Conservation (phyloP, 2,329 filamentous ascomycete species). For the Scolecobasidium constrictum region DNA sequence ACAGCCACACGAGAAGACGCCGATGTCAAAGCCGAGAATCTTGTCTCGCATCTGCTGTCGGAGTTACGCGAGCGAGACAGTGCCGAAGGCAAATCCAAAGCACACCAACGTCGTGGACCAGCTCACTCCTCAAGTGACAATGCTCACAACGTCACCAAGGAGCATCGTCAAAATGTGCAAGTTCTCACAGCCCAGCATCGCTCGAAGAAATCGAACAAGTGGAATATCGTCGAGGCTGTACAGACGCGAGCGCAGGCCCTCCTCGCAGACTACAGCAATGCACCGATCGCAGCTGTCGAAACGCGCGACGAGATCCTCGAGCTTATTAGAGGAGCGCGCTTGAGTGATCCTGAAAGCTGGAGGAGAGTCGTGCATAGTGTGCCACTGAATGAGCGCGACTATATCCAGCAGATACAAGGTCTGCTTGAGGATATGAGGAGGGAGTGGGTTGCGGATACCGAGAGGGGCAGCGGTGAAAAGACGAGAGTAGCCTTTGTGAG, state of each 20-base stretch:
- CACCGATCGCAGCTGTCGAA: slow-evolving; percentile 79
- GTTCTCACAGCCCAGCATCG: slow-evolving; percentile 74
- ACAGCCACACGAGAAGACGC: slow-evolving; percentile 64
- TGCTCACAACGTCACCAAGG: slow-evolving; percentile 12
- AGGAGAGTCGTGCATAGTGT: slow-evolving; percentile 67
- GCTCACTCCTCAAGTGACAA: slow-evolving; percentile 13
- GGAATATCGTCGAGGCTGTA: slow-evolving; percentile 74
- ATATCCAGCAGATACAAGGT: slow-evolving; percentile 72
- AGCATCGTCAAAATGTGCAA: slow-evolving; percentile 52
- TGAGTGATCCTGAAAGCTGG: slow-evolving; percentile 80
- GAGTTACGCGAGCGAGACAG: slow-evolving; percentile 74
- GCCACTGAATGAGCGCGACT: slow-evolving; percentile 67
- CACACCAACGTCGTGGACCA: slow-evolving; percentile 3
- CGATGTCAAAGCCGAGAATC: slow-evolving; percentile 62
- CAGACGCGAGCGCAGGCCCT: slow-evolving; percentile 47
- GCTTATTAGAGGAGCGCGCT: slow-evolving; percentile 58
- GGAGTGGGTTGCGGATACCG: slow-evolving; percentile 34
- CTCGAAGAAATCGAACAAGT: slow-evolving; percentile 85
- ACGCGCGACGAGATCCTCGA: slow-evolving; percentile 76
- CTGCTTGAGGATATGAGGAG: slow-evolving; percentile 54
- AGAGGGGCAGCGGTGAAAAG: too few relatives aligned
- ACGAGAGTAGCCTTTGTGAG: slow-evolving; percentile 70
- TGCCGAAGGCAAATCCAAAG: slow-evolving; percentile 35
- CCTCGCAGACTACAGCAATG: slow-evolving; percentile 59
- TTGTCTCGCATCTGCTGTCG: slow-evolving; percentile 68